Conservation (phyloP, 192 early-diverging fungal species). For the Dispira parvispora region DNA sequence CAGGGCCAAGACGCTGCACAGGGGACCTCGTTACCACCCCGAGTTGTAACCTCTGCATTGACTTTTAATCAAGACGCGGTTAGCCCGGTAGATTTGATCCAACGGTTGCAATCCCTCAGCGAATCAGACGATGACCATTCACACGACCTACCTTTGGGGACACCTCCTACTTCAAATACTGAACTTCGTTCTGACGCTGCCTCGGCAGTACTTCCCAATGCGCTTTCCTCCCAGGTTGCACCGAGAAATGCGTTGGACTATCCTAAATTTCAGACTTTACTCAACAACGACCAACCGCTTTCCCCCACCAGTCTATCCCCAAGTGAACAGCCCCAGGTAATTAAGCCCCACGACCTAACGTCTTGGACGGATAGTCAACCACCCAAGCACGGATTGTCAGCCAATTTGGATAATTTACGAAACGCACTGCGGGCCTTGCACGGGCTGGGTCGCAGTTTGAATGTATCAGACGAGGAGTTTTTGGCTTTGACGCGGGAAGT, state of each 20-base stretch:
- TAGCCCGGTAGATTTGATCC: constrained; percentile 7
- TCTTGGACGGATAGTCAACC: no score
- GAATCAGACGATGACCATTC: neutral
- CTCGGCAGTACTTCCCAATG: neutral
- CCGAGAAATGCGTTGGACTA: neutral
- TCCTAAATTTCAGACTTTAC: neutral
- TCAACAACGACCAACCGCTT: neutral
- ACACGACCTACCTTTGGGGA: no score
- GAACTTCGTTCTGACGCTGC: neutral
- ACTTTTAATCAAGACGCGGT: constrained; percentile 9
- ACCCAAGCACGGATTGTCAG: neutral
- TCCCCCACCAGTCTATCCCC: neutral
- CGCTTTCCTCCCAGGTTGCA: neutral
- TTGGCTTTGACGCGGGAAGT: no score
- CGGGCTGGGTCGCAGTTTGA: neutral
- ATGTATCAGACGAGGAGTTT: no score
- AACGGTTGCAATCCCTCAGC: constrained; percentile 5
- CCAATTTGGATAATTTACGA: neutral
- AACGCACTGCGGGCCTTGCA: constrained; percentile 1
- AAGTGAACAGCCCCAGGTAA: no score
- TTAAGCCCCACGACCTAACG: no score
- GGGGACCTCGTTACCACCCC: neutral
- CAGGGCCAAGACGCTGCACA: neutral
- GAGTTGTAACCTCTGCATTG: constrained; percentile 7
- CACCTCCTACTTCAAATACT: no score